phyloP scores from a whole-genome alignment of 805 yeast genomes.

The Yamadazyma olivae region DNA sequence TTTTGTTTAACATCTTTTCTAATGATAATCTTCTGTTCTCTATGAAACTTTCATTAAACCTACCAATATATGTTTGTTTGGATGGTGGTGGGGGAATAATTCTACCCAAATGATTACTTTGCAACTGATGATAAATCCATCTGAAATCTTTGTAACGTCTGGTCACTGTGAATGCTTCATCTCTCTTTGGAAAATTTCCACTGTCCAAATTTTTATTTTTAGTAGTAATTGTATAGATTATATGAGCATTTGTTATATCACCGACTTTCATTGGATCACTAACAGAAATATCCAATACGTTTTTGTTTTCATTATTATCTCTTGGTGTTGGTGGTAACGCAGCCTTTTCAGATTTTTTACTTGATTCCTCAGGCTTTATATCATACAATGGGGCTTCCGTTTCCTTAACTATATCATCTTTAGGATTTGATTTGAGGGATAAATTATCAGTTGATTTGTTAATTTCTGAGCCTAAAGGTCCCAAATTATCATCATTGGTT shows the following conservation, averaged over 20 bases:
- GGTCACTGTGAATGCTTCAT: conserved; percentile 50
- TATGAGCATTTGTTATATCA: conserved; percentile 83
- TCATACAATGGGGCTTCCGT: conserved; percentile 56
- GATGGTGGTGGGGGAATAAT: conserved; percentile 93
- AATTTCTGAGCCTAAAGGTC: conserved; percentile 24
- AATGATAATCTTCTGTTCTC: conserved; percentile 81
- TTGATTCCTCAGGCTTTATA: conserved; percentile 15
- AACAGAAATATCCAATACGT: conserved; percentile 61
- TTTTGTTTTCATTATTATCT: conserved; percentile 11
- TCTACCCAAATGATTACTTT: conserved; percentile 82
- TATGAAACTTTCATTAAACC: conserved; percentile 86
- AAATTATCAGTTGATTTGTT: conserved; percentile 15
- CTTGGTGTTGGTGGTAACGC: conserved; percentile 6
- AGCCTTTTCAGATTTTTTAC: neutral
- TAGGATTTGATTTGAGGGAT: conserved; percentile 17
- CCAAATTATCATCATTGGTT: conserved; percentile 14
- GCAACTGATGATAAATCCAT: conserved; percentile 89
- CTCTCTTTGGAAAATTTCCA: conserved; percentile 20
- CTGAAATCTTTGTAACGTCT: conserved; percentile 90
- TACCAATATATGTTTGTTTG: conserved; percentile 87
- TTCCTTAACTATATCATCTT: conserved; percentile 38
- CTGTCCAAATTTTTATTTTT: conserved; percentile 44
- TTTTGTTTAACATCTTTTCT: conserved; percentile 80
- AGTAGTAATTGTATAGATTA: conserved; percentile 77
- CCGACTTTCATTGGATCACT: conserved; percentile 93